phyloP scores from a whole-genome alignment of 108 stramenopile genomes.

The Cylindrotheca fusiformis region DNA sequence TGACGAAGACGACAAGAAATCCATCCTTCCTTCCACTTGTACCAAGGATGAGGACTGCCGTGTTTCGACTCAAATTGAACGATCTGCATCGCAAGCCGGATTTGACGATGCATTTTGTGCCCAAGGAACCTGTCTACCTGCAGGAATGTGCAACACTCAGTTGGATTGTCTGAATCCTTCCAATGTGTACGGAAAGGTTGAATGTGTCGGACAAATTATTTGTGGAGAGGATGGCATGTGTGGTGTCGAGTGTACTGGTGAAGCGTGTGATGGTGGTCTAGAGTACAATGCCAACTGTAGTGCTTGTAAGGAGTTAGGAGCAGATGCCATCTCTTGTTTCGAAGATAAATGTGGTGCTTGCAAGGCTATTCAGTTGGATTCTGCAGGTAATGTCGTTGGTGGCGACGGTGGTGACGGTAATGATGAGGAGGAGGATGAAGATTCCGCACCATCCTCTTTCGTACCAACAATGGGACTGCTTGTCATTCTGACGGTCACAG shows the following conservation, averaged over 20 bases:
- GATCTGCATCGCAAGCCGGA: not conserved
- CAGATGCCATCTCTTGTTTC: conserved; percentile 9
- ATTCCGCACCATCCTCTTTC: no score
- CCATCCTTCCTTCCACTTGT: no score
- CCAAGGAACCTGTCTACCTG: conserved; percentile 11
- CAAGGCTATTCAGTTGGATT: no score
- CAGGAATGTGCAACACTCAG: conserved; percentile 12
- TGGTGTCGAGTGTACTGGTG: conserved; percentile 1
- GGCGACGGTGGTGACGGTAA: no score
- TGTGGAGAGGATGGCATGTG: conserved; percentile 13
- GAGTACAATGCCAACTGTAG: conserved; percentile 5
- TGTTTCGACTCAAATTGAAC: not conserved
- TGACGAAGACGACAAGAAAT: no score
- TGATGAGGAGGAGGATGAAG: no score
- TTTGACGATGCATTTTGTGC: conserved; percentile 14
- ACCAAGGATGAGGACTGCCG: not conserved
- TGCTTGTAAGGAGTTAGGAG: no score
- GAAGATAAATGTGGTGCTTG: conserved; percentile 13
- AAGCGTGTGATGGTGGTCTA: not conserved
- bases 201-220: conserved; percentile 6
- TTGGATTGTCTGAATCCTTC: conserved; percentile 22
- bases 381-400: conserved; percentile 1
- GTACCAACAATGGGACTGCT: no score
- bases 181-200: conserved; percentile 8
- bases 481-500: no score